Base-by-base conservation (phyloP, 192 early-diverging fungal species). In the Backusella macrospora region DNA sequence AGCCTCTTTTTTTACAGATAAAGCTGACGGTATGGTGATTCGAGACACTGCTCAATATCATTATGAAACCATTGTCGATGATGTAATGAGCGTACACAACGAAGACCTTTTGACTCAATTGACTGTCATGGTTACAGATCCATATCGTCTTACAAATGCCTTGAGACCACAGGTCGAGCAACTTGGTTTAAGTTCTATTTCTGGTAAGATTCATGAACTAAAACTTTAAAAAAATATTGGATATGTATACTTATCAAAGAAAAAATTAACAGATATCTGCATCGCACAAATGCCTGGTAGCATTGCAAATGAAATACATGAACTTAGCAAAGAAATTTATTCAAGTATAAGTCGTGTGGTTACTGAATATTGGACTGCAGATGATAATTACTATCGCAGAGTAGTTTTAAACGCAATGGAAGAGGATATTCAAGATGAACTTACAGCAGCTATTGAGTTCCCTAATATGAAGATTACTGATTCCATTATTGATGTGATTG, bases 211-310 rank as follows among this genome's bases (percentile, higher is more conserved):
- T n/a, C 29, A 34, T 34, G 29, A 34, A 34, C 9, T n/a, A 66
- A 66, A 21, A 2, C 6, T 16, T 12, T 18, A 21, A 66, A 4
- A 39, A 2, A 21, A 13, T 23, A 18, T n/a, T 10, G 0, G 10
- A 23, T 26, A 13, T 59, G 26, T 23, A 10, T 26, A 29, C 5
- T 59, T 10, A 59, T 59, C 3, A 59, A 1, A 42, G n/a, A 16
- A 42, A 42, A 21, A 21, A 14, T 21, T 12, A 43, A 45, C 14
- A 68, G 67, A 68, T 68, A 26, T 68, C 16, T 68, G 67, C 29
- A 26, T 68, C 47, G 67, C 26, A 68, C 67, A 68, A 47, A 68
- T 68, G 67, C 67, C 67, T 26, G 67, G 67, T 29, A 68, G 43
- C 23, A 68, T 68, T 47, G 67, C 67, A 15, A 68, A 68, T 47